Percentiles rank a stretch among this genome's conserved stretches.
phyloP scores from a whole-genome alignment of 2,329 filamentous ascomycete genomes.

The Sporothrix dimorphospora region DNA sequence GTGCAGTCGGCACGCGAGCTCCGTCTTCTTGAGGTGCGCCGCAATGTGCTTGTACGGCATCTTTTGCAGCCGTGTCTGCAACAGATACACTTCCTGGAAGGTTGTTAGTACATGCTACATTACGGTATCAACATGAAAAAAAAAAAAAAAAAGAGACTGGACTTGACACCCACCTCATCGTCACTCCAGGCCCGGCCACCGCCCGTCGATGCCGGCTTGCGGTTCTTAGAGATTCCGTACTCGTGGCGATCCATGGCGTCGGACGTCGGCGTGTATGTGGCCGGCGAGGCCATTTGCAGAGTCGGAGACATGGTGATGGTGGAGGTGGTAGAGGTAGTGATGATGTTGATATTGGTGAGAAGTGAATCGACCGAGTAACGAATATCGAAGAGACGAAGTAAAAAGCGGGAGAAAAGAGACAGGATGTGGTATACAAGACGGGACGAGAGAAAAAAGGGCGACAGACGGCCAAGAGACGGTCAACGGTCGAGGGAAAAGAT shows the following conservation, averaged over 20 bases:
- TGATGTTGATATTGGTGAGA: constrained; percentile 12
- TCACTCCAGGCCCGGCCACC: constrained; percentile 83
- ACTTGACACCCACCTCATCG: constrained; percentile 66
- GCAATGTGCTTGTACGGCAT: constrained; percentile 93
- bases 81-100: constrained; percentile 81
- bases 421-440: neutral
- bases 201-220: constrained; percentile 70
- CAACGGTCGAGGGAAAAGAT: neutral
- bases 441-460: neutral
- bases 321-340: neutral
- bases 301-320: constrained; percentile 52
- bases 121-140: neutral
- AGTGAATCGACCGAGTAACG: neutral
- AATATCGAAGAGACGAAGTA: neutral
- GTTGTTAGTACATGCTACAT: constrained; percentile 53
- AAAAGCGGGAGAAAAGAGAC: neutral
- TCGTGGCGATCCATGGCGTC: constrained; percentile 62
- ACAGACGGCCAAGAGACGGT: neutral
- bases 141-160: constrained; percentile 9
- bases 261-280: constrained; percentile 54
- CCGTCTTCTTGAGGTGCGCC: constrained; percentile 82
- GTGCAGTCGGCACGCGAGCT: constrained; percentile 83
- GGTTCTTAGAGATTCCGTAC: constrained; percentile 64
- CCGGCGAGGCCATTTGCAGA: constrained; percentile 50
- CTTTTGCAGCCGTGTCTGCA: constrained; percentile 82